A percentile compares a stretch with the other conserved stretches of the same genome.
These are phyloP conservation scores for Trametes punicea DNA, from an alignment of 768 basidiomycete species.

Conservation along the genomic window DNA sequence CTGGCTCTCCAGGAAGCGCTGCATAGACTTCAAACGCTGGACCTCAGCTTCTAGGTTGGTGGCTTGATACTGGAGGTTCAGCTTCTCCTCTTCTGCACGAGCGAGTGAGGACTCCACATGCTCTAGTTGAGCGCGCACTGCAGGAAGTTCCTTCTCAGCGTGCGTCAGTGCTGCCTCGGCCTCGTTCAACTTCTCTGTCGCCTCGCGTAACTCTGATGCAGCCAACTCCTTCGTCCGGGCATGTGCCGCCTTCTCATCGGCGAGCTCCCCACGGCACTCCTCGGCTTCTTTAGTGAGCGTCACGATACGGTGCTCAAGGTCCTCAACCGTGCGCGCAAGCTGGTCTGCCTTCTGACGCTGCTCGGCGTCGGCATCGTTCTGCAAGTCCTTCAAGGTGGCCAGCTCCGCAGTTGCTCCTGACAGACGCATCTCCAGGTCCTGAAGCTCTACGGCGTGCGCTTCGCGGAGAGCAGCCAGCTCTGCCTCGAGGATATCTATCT, in stretches of 20 bases:
- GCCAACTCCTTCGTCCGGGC: conserved; percentile 11
- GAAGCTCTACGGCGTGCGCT: conserved; percentile 18
- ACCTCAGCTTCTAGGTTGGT: conserved; percentile 62
- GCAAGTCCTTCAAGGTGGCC: conserved; percentile 6
- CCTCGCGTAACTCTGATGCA: conserved; percentile 24
- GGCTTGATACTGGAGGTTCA: conserved; percentile 48
- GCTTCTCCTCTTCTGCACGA: conserved; percentile 48
- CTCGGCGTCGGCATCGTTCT: conserved; percentile 18
- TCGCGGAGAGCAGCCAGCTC: conserved; percentile 13
- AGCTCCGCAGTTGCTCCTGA: conserved; percentile 19
- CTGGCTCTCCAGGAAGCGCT: conserved; percentile 61
- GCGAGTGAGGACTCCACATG: conserved; percentile 35
- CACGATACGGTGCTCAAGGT: conserved; percentile 38
- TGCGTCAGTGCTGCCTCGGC: conserved; percentile 15
- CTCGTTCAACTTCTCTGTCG: conserved; percentile 13
- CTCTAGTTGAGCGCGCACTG: conserved; percentile 40
- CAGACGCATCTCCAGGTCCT: conserved; percentile 22
- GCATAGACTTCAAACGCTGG: conserved; percentile 59
- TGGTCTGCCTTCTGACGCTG: conserved; percentile 18
- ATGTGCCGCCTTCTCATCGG: conserved; percentile 20
- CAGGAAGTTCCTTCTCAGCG: conserved; percentile 24
- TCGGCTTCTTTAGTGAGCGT: conserved; percentile 36
- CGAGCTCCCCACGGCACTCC: conserved; percentile 16
- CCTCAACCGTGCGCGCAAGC: conserved; percentile 12
- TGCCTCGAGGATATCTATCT: conserved; percentile 6